Base-by-base conservation (phyloP, 225 moss, liverwort and hornwort species). In the Anthoceros angustus region DNA sequence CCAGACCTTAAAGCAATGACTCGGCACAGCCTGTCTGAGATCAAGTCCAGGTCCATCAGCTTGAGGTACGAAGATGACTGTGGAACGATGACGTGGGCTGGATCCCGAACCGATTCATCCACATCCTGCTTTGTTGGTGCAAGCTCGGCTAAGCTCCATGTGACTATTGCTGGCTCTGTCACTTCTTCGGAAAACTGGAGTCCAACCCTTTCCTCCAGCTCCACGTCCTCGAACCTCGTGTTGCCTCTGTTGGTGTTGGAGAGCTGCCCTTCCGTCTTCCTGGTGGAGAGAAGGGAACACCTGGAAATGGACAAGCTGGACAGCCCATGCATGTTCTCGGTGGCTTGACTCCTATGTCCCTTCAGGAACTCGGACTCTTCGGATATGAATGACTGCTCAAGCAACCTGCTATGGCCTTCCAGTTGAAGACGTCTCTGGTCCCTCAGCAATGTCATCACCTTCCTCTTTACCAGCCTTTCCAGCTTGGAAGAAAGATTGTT, bases 101-200 rank as follows among this genome's bases (percentile, higher is more conserved):
- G 65, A 42, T 71, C 67, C 14, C 14, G 11, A n/a, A 12, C 11
- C 2, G 69, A 42, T 9, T 70, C 25, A 45, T 77, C 82, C 61
- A 77, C 49, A 46, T 79, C 77, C 3, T 62, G 63, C 55, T 77
- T 79, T 69, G 76, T 72, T 2, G 82, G 76, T 1, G 64, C 77
- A 26, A 79, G 25, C 32, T 82, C 82, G 4, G 61, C 71, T 9
- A 41, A 64, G 9, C 61, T 66, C 79, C 76, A 82, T 0, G 76
- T 77, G 0, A 74, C 40, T 11, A 65, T 66, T 32, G 73, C 74
- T 15, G 68, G 76, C 16, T 79, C 76, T 18, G 41, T 21, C 64
- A 49, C 62, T 64, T 76, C 21, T 18, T 20, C 25, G 10, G 8
- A 1, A 50, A 38, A 25, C 0, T 69, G n/a, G 61, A 24, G 15